Base-by-base conservation (phyloP, 1,284 basidiomycete species). In the Trichosporon sp. region DNA sequence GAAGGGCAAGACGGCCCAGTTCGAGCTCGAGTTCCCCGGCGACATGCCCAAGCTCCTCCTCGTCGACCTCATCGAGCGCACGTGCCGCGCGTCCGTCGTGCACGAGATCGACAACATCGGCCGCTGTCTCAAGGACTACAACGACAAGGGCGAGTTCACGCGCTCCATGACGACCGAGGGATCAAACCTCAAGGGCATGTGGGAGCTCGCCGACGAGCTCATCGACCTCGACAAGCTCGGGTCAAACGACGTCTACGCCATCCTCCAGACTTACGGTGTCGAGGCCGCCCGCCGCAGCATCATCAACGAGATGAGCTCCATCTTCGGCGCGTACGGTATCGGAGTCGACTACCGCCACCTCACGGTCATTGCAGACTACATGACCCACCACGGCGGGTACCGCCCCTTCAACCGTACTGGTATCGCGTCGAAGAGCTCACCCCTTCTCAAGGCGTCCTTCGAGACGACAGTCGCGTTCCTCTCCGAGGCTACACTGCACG, bases 261-360 rank as follows among this genome's bases (percentile, higher is more conserved):
- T 95, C 60, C 83, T 98, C 54, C 87, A 87, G 74, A 91, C 92
- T 2, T 99, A 98, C 76, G 96, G 96, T 62, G 95, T 99, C 31
- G 96, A 99, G 82, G 95, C 96, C 81, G 96, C 95, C 25, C 88
- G 96, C 46, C 88, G 89, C 29, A 88, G 92, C n/a, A 92, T 99
- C 40, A 76, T 79, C 64, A 84, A 85, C 64, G 95, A 99, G 80
- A 91, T 99, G 82, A 85, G 88, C 54, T 87, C 86, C 37, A 93
- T 99, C 61, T 99, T 99, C 81, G 88, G 87, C n/a, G 93, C 91
- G 3, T 99, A 99, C 82, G 95, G 90, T 76, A 99, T 99, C 75
- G 91, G 91, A 66, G 96, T 99, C 62, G 89, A 98, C 80, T 88
- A 87, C 72, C 87, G 96, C 62, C 96, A 99, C 84, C 84, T 99